These are phyloP conservation scores for Penicillium paneum DNA, from an alignment of 2,329 filamentous ascomycete species.

Conservation along the genomic window DNA sequence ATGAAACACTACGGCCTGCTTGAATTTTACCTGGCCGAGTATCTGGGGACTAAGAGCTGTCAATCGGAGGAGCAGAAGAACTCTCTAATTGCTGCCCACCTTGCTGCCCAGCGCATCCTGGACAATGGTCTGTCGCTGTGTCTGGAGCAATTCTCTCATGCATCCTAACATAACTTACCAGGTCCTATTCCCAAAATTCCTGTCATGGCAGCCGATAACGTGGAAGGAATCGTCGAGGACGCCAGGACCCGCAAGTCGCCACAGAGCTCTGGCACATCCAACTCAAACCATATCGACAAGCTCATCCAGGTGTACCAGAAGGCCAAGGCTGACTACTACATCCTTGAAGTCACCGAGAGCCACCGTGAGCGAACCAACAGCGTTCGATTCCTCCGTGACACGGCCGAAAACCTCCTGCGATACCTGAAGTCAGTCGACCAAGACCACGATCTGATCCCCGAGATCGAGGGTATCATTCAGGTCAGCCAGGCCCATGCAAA, in stretches of 20 bases:
- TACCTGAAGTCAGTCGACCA: slow-evolving; percentile 30
- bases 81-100: slow-evolving; percentile 27
- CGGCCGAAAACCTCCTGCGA: slow-evolving; percentile 41
- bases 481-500: slow-evolving; percentile 36
- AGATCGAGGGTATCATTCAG: slow-evolving; percentile 34
- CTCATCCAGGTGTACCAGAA: slow-evolving; percentile 34
- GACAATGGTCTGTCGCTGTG: slow-evolving; percentile 7
- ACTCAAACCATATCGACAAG: slow-evolving; percentile 11
- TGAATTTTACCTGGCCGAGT: slow-evolving; percentile 40
- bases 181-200: slow-evolving; percentile 1
- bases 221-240: not conserved
- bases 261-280: not conserved
- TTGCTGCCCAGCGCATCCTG: slow-evolving; percentile 27
- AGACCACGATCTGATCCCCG: slow-evolving; percentile 30
- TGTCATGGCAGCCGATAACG: not conserved
- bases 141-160: not conserved
- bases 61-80: slow-evolving; percentile 16
- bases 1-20: slow-evolving; percentile 32
- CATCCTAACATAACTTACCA: not conserved
- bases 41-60: slow-evolving; percentile 32
- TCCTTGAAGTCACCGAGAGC: slow-evolving; percentile 16
- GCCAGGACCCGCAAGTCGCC: not conserved
- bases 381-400: slow-evolving; percentile 45
- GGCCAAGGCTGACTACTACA: slow-evolving; percentile 39
- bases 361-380: slow-evolving; percentile 25